Percentiles rank a stretch among this genome's conserved stretches.
Conservation (phyloP, 345 rosid genomes). For the Eucalyptus pumila region DNA sequence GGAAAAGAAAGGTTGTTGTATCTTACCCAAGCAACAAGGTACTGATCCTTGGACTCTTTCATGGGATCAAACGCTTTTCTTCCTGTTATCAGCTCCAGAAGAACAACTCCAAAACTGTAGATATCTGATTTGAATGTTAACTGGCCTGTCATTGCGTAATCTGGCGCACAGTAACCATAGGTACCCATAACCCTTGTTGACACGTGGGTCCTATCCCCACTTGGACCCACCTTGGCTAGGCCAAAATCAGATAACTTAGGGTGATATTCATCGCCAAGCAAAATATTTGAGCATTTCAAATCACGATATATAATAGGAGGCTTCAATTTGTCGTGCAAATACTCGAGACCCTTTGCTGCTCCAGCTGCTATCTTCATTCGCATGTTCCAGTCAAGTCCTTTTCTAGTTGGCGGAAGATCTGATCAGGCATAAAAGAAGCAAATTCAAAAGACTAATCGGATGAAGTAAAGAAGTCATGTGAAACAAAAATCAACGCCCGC, state of each 20-base stretch:
- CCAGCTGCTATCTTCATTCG: conserved; percentile 41
- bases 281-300: conserved; percentile 29
- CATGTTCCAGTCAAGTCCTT: conserved; percentile 25
- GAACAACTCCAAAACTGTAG: conserved; percentile 35
- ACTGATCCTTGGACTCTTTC: conserved; percentile 14
- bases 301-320: conserved; percentile 37
- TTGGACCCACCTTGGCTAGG: conserved; percentile 31
- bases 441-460: neutral
- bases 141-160: conserved; percentile 38
- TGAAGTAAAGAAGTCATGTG: neutral
- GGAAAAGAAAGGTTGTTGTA: neutral
- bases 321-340: conserved; percentile 18
- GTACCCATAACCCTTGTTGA: conserved; percentile 48
- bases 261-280: conserved; percentile 18
- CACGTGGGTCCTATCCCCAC: conserved; percentile 36
- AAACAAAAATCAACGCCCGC: neutral
- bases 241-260: conserved; percentile 40
- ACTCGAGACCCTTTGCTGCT: conserved; percentile 33
- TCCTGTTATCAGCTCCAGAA: conserved; percentile 34
- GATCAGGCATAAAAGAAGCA: neutral
- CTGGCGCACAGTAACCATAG: conserved; percentile 43
- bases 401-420: conserved; percentile 12
- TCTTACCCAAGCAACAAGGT: conserved; percentile 36
- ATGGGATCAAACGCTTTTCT: conserved; percentile 30
- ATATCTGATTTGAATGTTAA: conserved; percentile 32